Evolutionary conservation across 2,329 filamentous ascomycete species (phyloP).

Genomic region (Paraphoma sp.): DNA sequence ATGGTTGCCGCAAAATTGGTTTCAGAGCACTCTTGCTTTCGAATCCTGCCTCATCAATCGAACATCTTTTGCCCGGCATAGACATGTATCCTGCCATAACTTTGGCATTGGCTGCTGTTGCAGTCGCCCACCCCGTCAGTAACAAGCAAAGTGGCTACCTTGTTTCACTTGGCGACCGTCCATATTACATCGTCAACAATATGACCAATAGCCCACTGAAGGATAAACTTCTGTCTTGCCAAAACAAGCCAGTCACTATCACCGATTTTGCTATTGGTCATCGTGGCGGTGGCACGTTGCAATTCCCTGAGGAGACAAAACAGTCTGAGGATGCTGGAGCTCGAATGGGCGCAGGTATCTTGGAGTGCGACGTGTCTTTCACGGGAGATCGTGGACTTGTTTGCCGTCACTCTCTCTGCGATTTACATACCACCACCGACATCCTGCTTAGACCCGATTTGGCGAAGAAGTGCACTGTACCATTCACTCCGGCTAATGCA

Average conservation of each 20-base stretch:
- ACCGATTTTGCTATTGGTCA: constrained; percentile 67
- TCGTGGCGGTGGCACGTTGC: constrained; percentile 64
- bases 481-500: constrained; percentile 62
- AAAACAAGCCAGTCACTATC: constrained; percentile 60
- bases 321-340: constrained; percentile 67
- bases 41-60: neutral
- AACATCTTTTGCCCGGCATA: neutral
- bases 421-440: constrained; percentile 73
- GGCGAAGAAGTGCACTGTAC: constrained; percentile 67
- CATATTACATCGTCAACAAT: constrained; percentile 68
- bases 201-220: constrained; percentile 69
- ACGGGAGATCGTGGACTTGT: constrained; percentile 71
- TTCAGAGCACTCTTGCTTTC: neutral
- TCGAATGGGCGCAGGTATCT: constrained; percentile 71
- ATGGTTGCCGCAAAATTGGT: neutral
- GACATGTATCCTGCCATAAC: neutral
- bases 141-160: constrained; percentile 8
- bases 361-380: constrained; percentile 73
- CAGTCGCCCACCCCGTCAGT: neutral
- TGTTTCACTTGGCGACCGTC: constrained; percentile 68
- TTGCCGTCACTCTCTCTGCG: constrained; percentile 72
- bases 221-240: constrained; percentile 64
- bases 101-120: neutral
- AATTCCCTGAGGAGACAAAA: constrained; percentile 69
- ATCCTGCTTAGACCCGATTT: constrained; percentile 68